phyloP scores from a whole-genome alignment of 2,329 filamentous ascomycete species.

The Fusarium torreyae region DNA sequence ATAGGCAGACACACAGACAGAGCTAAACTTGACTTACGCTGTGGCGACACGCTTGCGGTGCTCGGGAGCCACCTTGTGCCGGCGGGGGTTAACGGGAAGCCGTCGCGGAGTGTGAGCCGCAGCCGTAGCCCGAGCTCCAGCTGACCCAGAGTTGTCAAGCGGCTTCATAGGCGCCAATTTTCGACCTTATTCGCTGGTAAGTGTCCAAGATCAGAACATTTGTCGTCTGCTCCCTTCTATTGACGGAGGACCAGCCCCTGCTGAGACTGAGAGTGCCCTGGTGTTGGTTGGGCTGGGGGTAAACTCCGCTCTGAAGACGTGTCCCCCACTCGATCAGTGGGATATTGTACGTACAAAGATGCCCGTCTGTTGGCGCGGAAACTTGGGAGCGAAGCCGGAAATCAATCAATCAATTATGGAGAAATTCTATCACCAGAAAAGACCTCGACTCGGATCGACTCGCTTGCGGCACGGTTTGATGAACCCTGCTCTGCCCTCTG shows the following conservation, averaged over 20 bases:
- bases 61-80: constrained; percentile 63
- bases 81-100: constrained; percentile 66
- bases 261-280: constrained; percentile 8
- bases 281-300: neutral
- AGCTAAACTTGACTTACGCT: constrained; percentile 58
- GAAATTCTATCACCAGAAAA: constrained; percentile 18
- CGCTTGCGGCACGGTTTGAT: constrained; percentile 32
- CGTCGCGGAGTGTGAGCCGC: constrained; percentile 53
- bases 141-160: constrained; percentile 28
- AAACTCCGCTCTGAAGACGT: constrained; percentile 15
- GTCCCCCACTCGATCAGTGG: constrained; percentile 25
- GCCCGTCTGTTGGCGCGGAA: constrained; percentile 18
- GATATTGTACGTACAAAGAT: constrained; percentile 10
- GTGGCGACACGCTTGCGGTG: constrained; percentile 65
- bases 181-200: constrained; percentile 26
- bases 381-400: constrained; percentile 4
- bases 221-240: constrained; percentile 29
- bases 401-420: constrained; percentile 23
- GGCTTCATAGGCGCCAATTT: constrained; percentile 28
- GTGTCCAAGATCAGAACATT: constrained; percentile 34
- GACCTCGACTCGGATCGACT: constrained; percentile 10
- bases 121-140: constrained; percentile 38
- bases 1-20: constrained; percentile 12
- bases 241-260: constrained; percentile 35
- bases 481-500: constrained; percentile 22